phyloP scores from a whole-genome alignment of 2,329 filamentous ascomycete species.

The Teratosphaeria viscida region DNA sequence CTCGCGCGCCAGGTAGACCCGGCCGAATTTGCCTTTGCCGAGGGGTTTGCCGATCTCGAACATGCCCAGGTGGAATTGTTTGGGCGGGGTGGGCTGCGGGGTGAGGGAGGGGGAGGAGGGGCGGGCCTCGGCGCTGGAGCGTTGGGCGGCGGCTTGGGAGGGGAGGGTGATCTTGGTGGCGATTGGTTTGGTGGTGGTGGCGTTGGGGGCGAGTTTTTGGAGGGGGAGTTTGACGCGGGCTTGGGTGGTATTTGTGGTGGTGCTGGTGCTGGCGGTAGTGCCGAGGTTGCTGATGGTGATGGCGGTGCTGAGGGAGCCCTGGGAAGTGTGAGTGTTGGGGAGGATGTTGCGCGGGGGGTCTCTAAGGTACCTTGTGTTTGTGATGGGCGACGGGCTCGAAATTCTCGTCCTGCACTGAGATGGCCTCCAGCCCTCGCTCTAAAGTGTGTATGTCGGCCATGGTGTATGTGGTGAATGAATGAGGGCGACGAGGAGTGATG shows the following conservation, averaged over 20 bases:
- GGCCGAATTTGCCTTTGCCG: slow-evolving; percentile 79
- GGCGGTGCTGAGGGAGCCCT: slow-evolving; percentile 39
- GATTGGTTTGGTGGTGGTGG: slow-evolving; percentile 38
- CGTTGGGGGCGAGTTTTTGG: slow-evolving; percentile 75
- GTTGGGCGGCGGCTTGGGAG: slow-evolving; percentile 53
- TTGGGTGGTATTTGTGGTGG: slow-evolving; percentile 33
- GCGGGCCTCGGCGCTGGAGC: slow-evolving; percentile 21
- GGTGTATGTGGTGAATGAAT: slow-evolving; percentile 3
- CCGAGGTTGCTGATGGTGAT: slow-evolving; percentile 40
- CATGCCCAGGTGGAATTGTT: slow-evolving; percentile 77
- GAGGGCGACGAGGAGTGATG: neutral
- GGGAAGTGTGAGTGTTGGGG: slow-evolving; percentile 8
- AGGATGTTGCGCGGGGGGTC: neutral
- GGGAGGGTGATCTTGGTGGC: slow-evolving; percentile 57
- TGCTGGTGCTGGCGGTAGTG: slow-evolving; percentile 25
- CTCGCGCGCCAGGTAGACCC: slow-evolving; percentile 76
- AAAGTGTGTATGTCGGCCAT: slow-evolving; percentile 57
- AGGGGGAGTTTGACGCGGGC: slow-evolving; percentile 58
- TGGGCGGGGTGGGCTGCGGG: slow-evolving; percentile 20
- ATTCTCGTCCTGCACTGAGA: slow-evolving; percentile 85
- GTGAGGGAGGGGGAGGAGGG: slow-evolving; percentile 20
- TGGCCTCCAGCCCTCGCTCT: slow-evolving; percentile 79
- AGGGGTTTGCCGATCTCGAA: slow-evolving; percentile 84
- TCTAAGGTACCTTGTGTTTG: slow-evolving; percentile 1
- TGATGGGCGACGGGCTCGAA: slow-evolving; percentile 29